These are phyloP conservation scores for Hygrophila difformis DNA, from an alignment of 257 asterid genomes.

Conservation along the genomic window DNA sequence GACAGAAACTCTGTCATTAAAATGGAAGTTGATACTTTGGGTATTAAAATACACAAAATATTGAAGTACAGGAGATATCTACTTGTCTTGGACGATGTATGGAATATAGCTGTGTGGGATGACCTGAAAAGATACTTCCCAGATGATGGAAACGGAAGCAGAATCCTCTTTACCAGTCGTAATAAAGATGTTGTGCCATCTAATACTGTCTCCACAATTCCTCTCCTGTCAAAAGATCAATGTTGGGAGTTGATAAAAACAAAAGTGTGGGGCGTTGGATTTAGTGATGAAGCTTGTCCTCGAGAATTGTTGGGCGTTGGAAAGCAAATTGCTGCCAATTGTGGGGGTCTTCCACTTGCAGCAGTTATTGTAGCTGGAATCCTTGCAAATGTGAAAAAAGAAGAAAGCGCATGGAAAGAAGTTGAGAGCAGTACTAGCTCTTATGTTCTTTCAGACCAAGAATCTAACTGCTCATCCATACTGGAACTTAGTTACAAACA, in stretches of 20 bases:
- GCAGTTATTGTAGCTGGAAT: constrained; percentile 31
- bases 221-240: constrained; percentile 3
- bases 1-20: neutral
- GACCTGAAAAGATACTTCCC: constrained; percentile 10
- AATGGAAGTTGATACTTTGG: constrained; percentile 3
- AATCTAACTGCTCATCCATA: constrained; percentile 1
- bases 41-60: constrained; percentile 4
- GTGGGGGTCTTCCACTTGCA: constrained; percentile 29
- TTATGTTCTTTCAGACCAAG: neutral
- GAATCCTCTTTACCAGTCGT: constrained; percentile 25
- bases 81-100: too few relatives aligned
- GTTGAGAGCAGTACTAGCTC: constrained; percentile 16
- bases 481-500: constrained; percentile 27
- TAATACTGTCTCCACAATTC: neutral
- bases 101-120: constrained; percentile 22
- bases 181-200: constrained; percentile 9
- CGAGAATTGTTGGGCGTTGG: constrained; percentile 11
- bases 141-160: constrained; percentile 20
- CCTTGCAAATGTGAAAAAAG: constrained; percentile 12
- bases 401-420: constrained; percentile 16
- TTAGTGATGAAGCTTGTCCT: constrained; percentile 15
- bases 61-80: constrained; percentile 21
- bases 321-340: constrained; percentile 15
- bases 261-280: too few relatives aligned
- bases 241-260: constrained; percentile 26